Conservation (phyloP, 176 grass and related monocot species). For the Musa schizocarpa region DNA sequence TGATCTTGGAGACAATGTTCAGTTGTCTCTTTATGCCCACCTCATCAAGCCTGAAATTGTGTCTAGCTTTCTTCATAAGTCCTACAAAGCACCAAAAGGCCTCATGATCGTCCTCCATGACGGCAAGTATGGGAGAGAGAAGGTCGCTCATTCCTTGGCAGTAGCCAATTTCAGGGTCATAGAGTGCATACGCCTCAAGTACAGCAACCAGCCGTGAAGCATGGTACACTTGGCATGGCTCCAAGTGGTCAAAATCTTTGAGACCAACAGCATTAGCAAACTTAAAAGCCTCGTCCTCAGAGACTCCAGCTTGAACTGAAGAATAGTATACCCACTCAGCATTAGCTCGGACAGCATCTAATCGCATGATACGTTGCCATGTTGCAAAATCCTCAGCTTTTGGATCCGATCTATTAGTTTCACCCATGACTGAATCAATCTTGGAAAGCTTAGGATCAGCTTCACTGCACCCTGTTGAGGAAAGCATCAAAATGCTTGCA, state of each 20-base stretch:
- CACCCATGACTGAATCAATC: background rate
- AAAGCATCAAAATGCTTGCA: slow-evolving; percentile 35
- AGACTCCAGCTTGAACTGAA: slow-evolving; percentile 49
- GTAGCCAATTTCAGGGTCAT: slow-evolving; percentile 91
- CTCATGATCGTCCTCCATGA: slow-evolving; percentile 68
- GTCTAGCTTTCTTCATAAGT: slow-evolving; percentile 92
- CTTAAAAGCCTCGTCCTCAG: slow-evolving; percentile 54
- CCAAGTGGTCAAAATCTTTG: slow-evolving; percentile 88
- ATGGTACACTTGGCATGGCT: slow-evolving; percentile 67
- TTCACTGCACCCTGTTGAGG: slow-evolving; percentile 28
- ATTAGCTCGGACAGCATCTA: slow-evolving; percentile 86
- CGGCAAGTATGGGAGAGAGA: slow-evolving; percentile 61
- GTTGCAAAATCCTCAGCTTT: slow-evolving; percentile 70
- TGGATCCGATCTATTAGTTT: slow-evolving; percentile 17
- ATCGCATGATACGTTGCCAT: slow-evolving; percentile 82
- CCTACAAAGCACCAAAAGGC: slow-evolving; percentile 89
- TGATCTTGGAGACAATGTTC: slow-evolving; percentile 86
- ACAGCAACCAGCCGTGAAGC: slow-evolving; percentile 68
- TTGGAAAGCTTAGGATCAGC: slow-evolving; percentile 35
- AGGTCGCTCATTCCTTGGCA: slow-evolving; percentile 99
- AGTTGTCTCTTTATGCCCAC: slow-evolving; percentile 85
- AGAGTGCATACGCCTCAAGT: slow-evolving; percentile 75
- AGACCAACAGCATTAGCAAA: slow-evolving; percentile 57
- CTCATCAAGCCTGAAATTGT: slow-evolving; percentile 98
- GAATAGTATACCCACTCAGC: slow-evolving; percentile 67